Evolutionary conservation across 1,139 yeast species (phyloP).

Genomic region (Debaryomycetaceae sp.): DNA sequence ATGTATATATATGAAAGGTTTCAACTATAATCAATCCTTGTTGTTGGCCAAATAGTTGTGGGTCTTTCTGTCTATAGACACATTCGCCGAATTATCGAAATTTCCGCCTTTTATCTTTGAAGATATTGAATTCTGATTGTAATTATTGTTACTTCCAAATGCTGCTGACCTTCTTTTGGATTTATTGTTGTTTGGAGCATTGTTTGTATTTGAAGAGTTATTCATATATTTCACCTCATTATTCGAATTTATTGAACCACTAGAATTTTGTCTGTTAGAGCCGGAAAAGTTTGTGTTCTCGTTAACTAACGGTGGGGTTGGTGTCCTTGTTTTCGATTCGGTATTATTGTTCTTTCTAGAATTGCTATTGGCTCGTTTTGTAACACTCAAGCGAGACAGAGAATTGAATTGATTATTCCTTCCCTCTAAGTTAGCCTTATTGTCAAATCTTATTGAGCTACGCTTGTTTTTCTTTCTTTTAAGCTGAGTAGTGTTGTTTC

Average conservation of each 20-base stretch:
- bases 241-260: background rate
- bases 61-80: background rate
- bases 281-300: conserved; percentile 4
- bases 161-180: conserved; percentile 17
- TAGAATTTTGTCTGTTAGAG: background rate
- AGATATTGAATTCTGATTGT: conserved; percentile 2
- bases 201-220: conserved; percentile 9
- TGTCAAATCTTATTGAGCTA: conserved; percentile 27
- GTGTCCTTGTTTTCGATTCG: conserved; percentile 19
- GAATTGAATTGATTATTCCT: conserved; percentile 16
- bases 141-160: conserved; percentile 6
- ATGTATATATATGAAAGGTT: background rate
- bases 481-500: conserved; percentile 23
- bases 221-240: background rate
- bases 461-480: conserved; percentile 33
- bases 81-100: background rate
- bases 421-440: conserved; percentile 18
- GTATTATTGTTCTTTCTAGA: conserved; percentile 12
- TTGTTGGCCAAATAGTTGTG: background rate
- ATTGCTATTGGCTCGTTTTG: conserved; percentile 14
- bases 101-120: background rate
- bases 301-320: conserved; percentile 25
- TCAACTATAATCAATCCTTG: background rate
- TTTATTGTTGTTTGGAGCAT: conserved; percentile 14
- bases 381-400: conserved; percentile 18